Base-by-base conservation (phyloP, 2,329 filamentous ascomycete genomes). In the Thelonectria rubi region DNA sequence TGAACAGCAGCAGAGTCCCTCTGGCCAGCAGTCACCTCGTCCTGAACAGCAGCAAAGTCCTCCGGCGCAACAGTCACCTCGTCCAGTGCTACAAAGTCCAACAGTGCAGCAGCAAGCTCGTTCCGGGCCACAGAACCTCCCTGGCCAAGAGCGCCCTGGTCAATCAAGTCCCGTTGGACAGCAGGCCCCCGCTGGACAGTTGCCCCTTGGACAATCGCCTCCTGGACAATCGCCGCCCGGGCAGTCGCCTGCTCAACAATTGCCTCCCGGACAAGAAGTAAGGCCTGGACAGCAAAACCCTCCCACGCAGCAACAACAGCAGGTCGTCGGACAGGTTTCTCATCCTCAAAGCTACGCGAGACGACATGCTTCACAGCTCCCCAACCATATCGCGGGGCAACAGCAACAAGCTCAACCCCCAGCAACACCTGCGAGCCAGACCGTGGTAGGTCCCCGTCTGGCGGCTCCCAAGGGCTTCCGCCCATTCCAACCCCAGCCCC, bases 291-390 rank as follows among this genome's bases (percentile, higher is more conserved):
- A 43, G 18, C 40, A 14, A 15, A 40, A 24, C 26, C 46, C 46
- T 8, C 43, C 49, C 10, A 17, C 8, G 15, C 59, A 54, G 11
- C 55, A 58, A 21, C 20, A 30, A 18, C 60, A 60, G 34, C 60
- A 60, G 20, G 37, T 48, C n/a, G 21, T n/a, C 11, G 46, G 24
- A 14, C 60, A 57, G 15, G 8, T 47, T 21, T n/a, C 59, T 57
- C 37, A 56, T 57, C 58, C 56, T 15, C 60, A 66, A 21, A 53
- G 51, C 21, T 70, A 70, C 37, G 54, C 58, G 15, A 65, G 62
- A 14, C 62, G 59, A 42, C 70, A 69, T 20, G 50, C 63, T 11
- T 58, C 62, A 15, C 70, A 69, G 40, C 51, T 71, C n/a, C 34
- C 45, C 8, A 62, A 65, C 20, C 66, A 65, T 18, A 39, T 47